Percentiles rank a stretch among this genome's conserved stretches.
These are phyloP conservation scores for Solanum ossicruentum DNA, from an alignment of 257 asterid species.

Conservation along the genomic window DNA sequence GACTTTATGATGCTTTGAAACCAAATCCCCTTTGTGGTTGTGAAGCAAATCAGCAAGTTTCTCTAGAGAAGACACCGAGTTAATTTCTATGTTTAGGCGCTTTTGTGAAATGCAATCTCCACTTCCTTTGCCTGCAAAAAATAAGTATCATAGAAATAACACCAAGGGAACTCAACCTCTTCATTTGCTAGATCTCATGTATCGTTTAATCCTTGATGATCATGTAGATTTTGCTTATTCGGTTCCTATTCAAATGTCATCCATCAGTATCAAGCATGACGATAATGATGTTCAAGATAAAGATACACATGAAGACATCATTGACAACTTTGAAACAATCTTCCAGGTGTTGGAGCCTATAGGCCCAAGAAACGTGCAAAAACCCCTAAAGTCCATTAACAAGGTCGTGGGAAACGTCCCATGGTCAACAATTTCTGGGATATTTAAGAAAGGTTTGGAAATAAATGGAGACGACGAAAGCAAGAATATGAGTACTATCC, in stretches of 20 bases:
- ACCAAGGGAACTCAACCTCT: neutral
- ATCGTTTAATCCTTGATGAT: constrained; percentile 9
- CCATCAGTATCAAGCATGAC: neutral
- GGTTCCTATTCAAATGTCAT: neutral
- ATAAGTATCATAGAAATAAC: neutral
- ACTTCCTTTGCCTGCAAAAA: neutral
- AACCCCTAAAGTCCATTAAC: neutral
- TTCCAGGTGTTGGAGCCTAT: constrained; percentile 2
- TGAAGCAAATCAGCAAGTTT: constrained; percentile 6
- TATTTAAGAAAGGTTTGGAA: constrained; percentile 1
- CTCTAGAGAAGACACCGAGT: neutral
- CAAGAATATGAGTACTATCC: constrained; percentile 7
- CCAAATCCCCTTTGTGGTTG: constrained; percentile 21
- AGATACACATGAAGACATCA: neutral
- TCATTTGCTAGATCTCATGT: constrained; percentile 30
- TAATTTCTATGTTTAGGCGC: neutral
- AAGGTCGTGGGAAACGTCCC: constrained; percentile 5
- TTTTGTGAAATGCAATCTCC: constrained; percentile 23
- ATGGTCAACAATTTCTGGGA: constrained; percentile 11
- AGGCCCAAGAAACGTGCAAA: constrained; percentile 2
- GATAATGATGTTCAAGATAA: neutral
- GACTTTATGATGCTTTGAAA: constrained; percentile 35
- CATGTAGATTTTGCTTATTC: neutral
- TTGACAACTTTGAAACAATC: constrained; percentile 5
- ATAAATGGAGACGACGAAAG: neutral